Base-by-base conservation (phyloP, 805 yeast genomes). In the Candida vartiovaarae region DNA sequence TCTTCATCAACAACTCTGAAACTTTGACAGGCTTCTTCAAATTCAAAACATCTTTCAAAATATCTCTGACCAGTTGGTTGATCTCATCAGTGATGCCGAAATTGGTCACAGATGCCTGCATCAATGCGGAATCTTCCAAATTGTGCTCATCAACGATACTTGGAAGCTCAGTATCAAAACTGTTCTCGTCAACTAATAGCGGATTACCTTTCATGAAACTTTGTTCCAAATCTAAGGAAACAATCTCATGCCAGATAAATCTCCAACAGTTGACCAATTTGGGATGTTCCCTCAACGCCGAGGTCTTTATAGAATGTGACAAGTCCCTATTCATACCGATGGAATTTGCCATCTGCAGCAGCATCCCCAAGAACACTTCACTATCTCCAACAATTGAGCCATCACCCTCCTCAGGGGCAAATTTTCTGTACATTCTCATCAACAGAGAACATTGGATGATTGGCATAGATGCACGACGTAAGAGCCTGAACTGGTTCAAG, bases 321-420 rank as follows among this genome's bases (percentile, higher is more conserved):
- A 82, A 77, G 45, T 80, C 84, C 42, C 83, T 63, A 56, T 80
- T 75, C 39, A 80, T 50, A 0, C 85, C 86, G 41, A 78, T 64
- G 0, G 80, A 68, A 33, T 68, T 65, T 0, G 75, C 82, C 76
- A 78, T 75, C 49, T 76, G 81, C 3, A 76, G 53, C 25, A 77
- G 49, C 59, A 75, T 61, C 3, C 78, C 77, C 3, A 70, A 63
- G 44, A 69, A 74, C 3, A 74, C 70, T 42, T 68, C 73, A 3
- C 74, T 61, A 45, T 72, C 77, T 26, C 76, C 78, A 39, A 74
- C 76, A 45, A 72, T 78, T 7, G 65, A 64, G 1, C 77, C 75
- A 55, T 76, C 81, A 29, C 82, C 82, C 49, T 75, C 78, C 53
- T 76, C 81, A 0, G 81, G 81, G 0, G 79, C 74, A 41, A 57